Percentiles rank a stretch among this genome's conserved stretches.
These are phyloP conservation scores for Chaetomium olivaceum DNA, from an alignment of 2,329 filamentous ascomycete species.

Conservation along the genomic window DNA sequence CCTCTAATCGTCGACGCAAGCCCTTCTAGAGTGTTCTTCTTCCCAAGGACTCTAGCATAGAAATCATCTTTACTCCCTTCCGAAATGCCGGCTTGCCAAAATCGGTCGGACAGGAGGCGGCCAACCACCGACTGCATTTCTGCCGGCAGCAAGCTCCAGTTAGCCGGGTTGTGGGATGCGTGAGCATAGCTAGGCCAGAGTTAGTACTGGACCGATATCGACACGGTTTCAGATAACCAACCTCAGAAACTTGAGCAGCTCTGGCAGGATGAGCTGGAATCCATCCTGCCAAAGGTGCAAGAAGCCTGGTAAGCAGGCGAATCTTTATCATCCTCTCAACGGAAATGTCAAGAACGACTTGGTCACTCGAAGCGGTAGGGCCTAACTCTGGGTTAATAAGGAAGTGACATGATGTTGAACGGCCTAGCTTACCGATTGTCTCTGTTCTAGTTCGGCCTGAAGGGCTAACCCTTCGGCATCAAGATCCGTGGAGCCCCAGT, in stretches of 20 bases:
- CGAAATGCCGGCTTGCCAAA: constrained; percentile 98
- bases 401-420: no score
- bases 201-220: constrained; percentile 12
- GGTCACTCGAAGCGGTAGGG: constrained; percentile 78
- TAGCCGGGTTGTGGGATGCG: constrained; percentile 82
- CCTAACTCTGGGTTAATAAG: constrained; percentile 41
- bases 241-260: constrained; percentile 79
- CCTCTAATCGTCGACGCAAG: constrained; percentile 92
- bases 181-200: constrained; percentile 70
- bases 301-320: constrained; percentile 74
- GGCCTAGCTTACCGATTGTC: constrained; percentile 58
- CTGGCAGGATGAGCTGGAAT: constrained; percentile 80
- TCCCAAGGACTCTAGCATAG: constrained; percentile 85
- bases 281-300: constrained; percentile 81
- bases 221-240: constrained; percentile 37
- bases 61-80: constrained; percentile 96
- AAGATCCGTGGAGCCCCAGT: constrained; percentile 79
- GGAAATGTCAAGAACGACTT: constrained; percentile 88
- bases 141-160: constrained; percentile 74
- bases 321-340: constrained; percentile 83
- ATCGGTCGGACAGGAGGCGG: constrained; percentile 86
- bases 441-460: constrained; percentile 75
- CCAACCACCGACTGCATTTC: constrained; percentile 78
- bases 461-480: constrained; percentile 77
- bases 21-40: constrained; percentile 86